Conservation (phyloP, 371 early-diverging fungal genomes). For the Haplosporangium sp. region DNA sequence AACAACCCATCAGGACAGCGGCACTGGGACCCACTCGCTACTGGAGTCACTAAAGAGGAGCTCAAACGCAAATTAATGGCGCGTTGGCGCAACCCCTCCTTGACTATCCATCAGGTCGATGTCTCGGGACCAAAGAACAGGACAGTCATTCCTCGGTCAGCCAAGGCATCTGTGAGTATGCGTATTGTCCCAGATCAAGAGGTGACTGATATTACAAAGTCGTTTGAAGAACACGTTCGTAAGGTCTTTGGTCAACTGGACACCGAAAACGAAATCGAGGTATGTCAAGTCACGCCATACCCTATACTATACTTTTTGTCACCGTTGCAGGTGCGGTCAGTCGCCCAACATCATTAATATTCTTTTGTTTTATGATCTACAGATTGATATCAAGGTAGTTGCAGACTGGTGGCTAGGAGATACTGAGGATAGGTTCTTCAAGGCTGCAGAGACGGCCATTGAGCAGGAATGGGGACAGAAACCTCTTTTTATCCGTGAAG, state of each 20-base stretch:
- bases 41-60: constrained; percentile 57
- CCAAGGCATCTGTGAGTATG: constrained; percentile 81
- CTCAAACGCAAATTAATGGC: constrained; percentile 72
- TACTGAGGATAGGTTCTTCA: constrained; percentile 72
- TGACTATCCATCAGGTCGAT: constrained; percentile 84
- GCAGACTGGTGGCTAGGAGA: constrained; percentile 89
- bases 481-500: constrained; percentile 79
- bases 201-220: constrained; percentile 66
- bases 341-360: neutral
- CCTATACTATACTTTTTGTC: neutral
- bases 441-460: constrained; percentile 75
- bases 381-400: constrained; percentile 69
- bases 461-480: constrained; percentile 71
- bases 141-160: constrained; percentile 80
- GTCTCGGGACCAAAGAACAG: constrained; percentile 75
- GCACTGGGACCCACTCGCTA: constrained; percentile 50
- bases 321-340: too few relatives aligned
- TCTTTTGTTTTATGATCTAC: constrained; percentile 9
- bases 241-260: constrained; percentile 62
- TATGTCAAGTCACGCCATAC: constrained; percentile 15
- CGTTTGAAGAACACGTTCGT: constrained; percentile 67
- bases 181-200: constrained; percentile 86
- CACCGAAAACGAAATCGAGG: constrained; percentile 67
- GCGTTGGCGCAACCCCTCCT: constrained; percentile 83
- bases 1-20: constrained; percentile 32